These are phyloP conservation scores for Clarireedia homoeocarpa DNA, from an alignment of 2,329 filamentous ascomycete genomes.

Conservation along the genomic window DNA sequence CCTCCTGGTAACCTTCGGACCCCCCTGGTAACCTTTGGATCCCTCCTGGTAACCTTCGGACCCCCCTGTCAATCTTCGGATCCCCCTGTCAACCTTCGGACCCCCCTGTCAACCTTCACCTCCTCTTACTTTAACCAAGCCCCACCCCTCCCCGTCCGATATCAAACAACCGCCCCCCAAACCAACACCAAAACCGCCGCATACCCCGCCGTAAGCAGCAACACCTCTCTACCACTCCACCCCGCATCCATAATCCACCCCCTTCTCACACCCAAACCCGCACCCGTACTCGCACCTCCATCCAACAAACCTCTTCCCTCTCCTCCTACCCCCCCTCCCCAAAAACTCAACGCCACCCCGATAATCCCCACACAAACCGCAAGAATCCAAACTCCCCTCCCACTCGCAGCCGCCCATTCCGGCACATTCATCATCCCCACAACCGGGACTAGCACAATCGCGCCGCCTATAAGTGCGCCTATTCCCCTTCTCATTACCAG, in stretches of 20 bases:
- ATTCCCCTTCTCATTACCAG: neutral
- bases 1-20: no score
- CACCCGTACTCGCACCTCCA: neutral
- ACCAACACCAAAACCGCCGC: slow-evolving; percentile 3
- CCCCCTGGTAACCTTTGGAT: no score
- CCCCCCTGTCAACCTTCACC: no score
- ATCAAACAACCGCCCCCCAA: neutral
- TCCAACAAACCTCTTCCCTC: no score
- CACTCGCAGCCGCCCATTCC: neutral
- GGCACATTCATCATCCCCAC: neutral
- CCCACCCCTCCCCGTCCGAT: neutral
- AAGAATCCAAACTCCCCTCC: neutral
- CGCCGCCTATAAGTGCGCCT: neutral
- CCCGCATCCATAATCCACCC: neutral
- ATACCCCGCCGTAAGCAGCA: neutral
- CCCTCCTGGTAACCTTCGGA: no score
- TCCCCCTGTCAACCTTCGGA: no score
- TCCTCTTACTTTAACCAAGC: no score
- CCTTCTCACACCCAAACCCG: neutral
- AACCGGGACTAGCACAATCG: neutral
- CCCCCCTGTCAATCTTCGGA: no score
- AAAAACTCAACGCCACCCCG: neutral
- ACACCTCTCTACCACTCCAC: neutral
- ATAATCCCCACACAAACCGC: neutral
- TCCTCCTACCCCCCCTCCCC: neutral